Conservation (phyloP, 257 asterid species). For the Mitragyna speciosa region DNA sequence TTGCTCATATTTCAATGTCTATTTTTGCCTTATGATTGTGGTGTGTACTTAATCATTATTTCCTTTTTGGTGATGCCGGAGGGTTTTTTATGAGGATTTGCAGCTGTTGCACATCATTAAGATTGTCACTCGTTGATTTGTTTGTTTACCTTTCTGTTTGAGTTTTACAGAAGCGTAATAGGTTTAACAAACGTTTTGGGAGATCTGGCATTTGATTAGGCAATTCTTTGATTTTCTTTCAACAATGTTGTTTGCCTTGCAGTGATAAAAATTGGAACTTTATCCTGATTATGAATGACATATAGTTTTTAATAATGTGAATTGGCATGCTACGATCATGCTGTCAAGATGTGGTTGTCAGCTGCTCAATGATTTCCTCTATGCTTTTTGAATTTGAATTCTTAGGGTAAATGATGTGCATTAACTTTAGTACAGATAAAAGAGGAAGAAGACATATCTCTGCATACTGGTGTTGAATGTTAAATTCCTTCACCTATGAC, state of each 20-base stretch:
- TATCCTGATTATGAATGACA: not conserved
- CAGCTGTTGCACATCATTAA: not conserved
- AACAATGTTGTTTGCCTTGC: not conserved
- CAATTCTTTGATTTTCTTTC: slow-evolving; percentile 3
- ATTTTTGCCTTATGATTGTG: not conserved
- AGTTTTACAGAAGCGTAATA: slow-evolving; percentile 1
- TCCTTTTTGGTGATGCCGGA: not conserved
- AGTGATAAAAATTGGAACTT: not conserved
- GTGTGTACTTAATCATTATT: not conserved
- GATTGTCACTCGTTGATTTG: slow-evolving; percentile 6
- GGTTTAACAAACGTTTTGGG: not conserved
- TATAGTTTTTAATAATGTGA: not conserved
- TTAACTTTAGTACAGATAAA: not conserved
- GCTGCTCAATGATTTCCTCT: not conserved
- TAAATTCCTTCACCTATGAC: not conserved
- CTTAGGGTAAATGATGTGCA: not conserved
- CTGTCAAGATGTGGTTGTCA: not conserved
- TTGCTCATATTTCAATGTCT: not conserved
- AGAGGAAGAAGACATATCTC: not conserved
- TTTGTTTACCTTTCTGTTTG: not conserved
- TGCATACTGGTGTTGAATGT: not conserved
- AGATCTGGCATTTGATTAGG: slow-evolving; percentile 18
- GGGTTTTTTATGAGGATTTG: not conserved
- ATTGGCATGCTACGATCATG: not conserved
- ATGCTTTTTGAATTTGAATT: not conserved